Percentiles rank a stretch among this genome's conserved stretches.
These are phyloP conservation scores for Penicillium sp. DNA, from an alignment of 2,329 filamentous ascomycete species.

Conservation along the genomic window DNA sequence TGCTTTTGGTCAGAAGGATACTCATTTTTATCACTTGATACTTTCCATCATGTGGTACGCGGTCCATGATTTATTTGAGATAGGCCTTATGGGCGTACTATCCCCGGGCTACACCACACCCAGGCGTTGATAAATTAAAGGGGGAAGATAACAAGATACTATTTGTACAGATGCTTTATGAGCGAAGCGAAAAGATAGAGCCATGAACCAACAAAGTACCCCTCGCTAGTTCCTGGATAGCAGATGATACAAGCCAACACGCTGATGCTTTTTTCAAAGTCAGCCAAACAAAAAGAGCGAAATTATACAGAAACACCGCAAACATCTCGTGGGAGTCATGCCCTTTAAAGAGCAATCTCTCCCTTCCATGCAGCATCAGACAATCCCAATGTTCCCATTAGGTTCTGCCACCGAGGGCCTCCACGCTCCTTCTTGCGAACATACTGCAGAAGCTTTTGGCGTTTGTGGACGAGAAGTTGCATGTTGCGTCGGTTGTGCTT, in stretches of 20 bases:
- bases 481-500: slow-evolving; percentile 94
- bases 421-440: slow-evolving; percentile 87
- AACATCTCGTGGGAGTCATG: slow-evolving; percentile 15
- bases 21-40: too few relatives aligned
- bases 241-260: slow-evolving; percentile 11
- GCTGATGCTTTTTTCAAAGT: slow-evolving; percentile 15
- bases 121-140: neutral
- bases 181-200: slow-evolving; percentile 4
- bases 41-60: too few relatives aligned
- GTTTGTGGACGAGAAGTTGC: slow-evolving; percentile 78
- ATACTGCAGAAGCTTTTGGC: slow-evolving; percentile 87
- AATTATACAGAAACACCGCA: slow-evolving; percentile 8
- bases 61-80: too few relatives aligned
- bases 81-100: too few relatives aligned
- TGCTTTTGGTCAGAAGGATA: too few relatives aligned
- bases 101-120: too few relatives aligned
- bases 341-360: slow-evolving; percentile 74
- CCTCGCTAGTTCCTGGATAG: slow-evolving; percentile 11
- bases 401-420: slow-evolving; percentile 83
- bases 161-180: slow-evolving; percentile 27
- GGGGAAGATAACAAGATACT: slow-evolving; percentile 16
- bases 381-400: slow-evolving; percentile 81
- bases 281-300: slow-evolving; percentile 2
- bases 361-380: slow-evolving; percentile 87
- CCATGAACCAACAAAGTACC: slow-evolving; percentile 9